Evolutionary conservation across 345 rosid species (phyloP), one percentile per base, ranked within the genome.

Genomic region (Dipteronia dyeriana): DNA sequence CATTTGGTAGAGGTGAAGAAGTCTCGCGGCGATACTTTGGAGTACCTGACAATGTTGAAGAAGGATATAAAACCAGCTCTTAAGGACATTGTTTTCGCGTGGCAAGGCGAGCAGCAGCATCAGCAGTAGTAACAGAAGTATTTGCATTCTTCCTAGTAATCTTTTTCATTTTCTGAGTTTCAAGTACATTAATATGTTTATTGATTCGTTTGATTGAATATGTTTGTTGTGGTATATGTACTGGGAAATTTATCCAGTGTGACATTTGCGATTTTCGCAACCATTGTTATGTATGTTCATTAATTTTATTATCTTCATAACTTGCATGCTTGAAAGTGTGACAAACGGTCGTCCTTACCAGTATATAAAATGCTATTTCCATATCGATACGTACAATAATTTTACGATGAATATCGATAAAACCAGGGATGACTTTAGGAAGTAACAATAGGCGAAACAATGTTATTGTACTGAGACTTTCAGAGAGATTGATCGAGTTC

Each of bases 1-100:
- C 86, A 81, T 76, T 26, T 86, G 82, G 81, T 86, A 13, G 86
- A 86, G 64, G 60, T 86, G 85, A 86, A 75, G 54, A 86, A 81
- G 64, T 79, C 80, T 9, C n/a, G 61, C 6, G 88, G 86, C 41
- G 84, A 83, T 73, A 84, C 76, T 3, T 17, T 81, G 66, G 88
- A 86, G 76, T 86, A 83, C 45, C 83, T 81, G 45, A 71, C 41
- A 45, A 70, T 79, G 51, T 1, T 83, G 76, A 81, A 77, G 56
- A 67, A 77, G 47, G 88, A 83, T 56, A 78, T 86, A 14, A 75
- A 73, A 66, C 88, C 86, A 10, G 86, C 86, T 9, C 74, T 86
- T n/a, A 77, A 79, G 68, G 88, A 86, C 71, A 68, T 83, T 19
- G 83, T 83, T 25, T 83, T 86, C 83, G 67, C 78, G 1, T 86